Percentiles rank a stretch among this genome's conserved stretches.
Evolutionary conservation across 1,139 yeast genomes (phyloP).

Genomic region (Saccharomyces hybrid): DNA sequence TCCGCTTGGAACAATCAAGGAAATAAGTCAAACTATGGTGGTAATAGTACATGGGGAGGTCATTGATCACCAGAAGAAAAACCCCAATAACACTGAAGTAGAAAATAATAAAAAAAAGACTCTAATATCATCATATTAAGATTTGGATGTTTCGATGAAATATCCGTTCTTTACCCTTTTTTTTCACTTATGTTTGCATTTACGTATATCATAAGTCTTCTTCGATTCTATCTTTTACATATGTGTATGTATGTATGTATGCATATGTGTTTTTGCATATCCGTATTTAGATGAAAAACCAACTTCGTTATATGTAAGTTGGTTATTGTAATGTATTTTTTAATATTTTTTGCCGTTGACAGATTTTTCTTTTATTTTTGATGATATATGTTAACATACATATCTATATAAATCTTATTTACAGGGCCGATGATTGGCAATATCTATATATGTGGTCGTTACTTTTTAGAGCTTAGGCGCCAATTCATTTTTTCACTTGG

Average conservation of each 20-base stretch:
- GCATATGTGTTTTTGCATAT: neutral
- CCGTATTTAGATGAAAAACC: neutral
- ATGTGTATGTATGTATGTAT: neutral
- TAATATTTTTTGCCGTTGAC: neutral
- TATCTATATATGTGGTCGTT: conserved; percentile 15
- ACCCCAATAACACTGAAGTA: neutral
- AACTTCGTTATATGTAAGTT: neutral
- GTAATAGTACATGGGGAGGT: conserved; percentile 27
- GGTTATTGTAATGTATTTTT: neutral
- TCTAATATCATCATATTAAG: conserved; percentile 1
- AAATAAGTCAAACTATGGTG: conserved; percentile 23
- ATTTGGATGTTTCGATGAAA: neutral
- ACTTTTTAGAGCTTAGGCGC: conserved; percentile 6
- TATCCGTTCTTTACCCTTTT: neutral
- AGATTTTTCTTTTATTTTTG: neutral
- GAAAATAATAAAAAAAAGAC: neutral
- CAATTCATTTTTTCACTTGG: conserved; percentile 19
- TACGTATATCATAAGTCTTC: neutral
- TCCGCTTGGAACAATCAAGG: conserved; percentile 38
- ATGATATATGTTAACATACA: neutral
- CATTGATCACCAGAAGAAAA: conserved; percentile 7
- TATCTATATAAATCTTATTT: neutral
- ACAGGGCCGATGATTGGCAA: neutral
- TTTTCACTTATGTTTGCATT: neutral
- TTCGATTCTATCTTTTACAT: neutral